These are phyloP conservation scores for Capillidium heterosporum DNA, from an alignment of 371 early-diverging fungal species.

Conservation along the genomic window DNA sequence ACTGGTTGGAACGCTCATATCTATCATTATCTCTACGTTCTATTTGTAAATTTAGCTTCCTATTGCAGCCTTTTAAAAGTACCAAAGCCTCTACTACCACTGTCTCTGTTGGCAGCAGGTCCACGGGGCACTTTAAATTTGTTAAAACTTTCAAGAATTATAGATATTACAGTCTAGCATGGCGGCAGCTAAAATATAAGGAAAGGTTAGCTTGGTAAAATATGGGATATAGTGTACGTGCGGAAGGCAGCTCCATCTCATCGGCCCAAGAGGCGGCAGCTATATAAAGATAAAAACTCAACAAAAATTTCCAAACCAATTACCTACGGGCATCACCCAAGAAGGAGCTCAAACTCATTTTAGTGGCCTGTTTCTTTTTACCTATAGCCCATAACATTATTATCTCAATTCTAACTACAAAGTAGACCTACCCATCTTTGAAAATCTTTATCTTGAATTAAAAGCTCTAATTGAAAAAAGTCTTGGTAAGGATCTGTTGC, in stretches of 20 bases:
- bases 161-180: constrained; percentile 15
- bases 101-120: not conserved
- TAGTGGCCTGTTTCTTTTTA: constrained; percentile 53
- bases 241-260: constrained; percentile 79
- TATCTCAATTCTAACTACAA: no score
- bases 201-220: constrained; percentile 4
- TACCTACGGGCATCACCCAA: constrained; percentile 45
- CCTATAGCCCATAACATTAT: no score
- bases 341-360: constrained; percentile 63
- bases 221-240: constrained; percentile 37
- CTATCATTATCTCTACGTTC: not conserved
- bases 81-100: constrained; percentile 10
- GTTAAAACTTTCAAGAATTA: constrained; percentile 6
- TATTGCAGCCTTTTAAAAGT: constrained; percentile 17
- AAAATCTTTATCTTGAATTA: no score
- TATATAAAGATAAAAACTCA: constrained; percentile 9
- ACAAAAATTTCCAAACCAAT: not conserved
- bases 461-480: no score
- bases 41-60: not conserved
- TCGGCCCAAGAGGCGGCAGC: constrained; percentile 76
- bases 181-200: constrained; percentile 12
- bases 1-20: constrained; percentile 14
- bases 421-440: no score
- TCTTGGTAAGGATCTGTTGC: no score
- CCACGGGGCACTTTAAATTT: constrained; percentile 4